phyloP scores from a whole-genome alignment of 192 early-diverging fungal species.

The Chytriomyces sp. region DNA sequence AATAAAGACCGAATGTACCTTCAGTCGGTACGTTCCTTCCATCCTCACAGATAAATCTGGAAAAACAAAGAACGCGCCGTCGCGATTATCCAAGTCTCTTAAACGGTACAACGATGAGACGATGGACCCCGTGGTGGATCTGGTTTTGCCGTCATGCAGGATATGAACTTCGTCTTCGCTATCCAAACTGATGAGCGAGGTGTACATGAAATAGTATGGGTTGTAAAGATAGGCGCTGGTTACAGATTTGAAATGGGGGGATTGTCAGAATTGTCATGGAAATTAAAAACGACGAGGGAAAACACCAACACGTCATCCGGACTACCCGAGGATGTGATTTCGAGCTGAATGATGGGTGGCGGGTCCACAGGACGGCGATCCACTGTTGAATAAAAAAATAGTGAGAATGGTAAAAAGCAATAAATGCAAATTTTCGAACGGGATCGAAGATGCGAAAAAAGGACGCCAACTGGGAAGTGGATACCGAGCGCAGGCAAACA shows the following conservation, averaged over 20 bases:
- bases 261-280: background rate
- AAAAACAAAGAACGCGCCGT: slow-evolving; percentile 97
- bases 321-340: slow-evolving; percentile 28
- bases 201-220: slow-evolving; percentile 98
- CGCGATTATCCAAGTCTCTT: slow-evolving; percentile 83
- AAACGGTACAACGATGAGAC: slow-evolving; percentile 90
- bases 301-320: slow-evolving; percentile 22
- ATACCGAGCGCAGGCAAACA: slow-evolving; percentile 7
- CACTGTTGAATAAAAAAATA: slow-evolving; percentile 47
- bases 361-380: slow-evolving; percentile 83
- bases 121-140: slow-evolving; percentile 90
- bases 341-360: slow-evolving; percentile 69
- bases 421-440: slow-evolving; percentile 2
- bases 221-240: slow-evolving; percentile 59
- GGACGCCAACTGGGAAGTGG: slow-evolving; percentile 7
- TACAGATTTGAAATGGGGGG: background rate
- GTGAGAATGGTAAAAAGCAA: background rate
- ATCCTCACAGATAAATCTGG: slow-evolving; percentile 93
- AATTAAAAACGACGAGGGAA: background rate
- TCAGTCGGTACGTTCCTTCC: slow-evolving; percentile 74
- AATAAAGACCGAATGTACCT: slow-evolving; percentile 36
- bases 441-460: background rate
- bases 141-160: slow-evolving; percentile 86
- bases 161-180: slow-evolving; percentile 85
- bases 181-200: slow-evolving; percentile 83